Evolutionary conservation across 352 stramenopile genomes (phyloP), one percentile per base, ranked within the genome.

Genomic region (Blastocystis hominis): DNA sequence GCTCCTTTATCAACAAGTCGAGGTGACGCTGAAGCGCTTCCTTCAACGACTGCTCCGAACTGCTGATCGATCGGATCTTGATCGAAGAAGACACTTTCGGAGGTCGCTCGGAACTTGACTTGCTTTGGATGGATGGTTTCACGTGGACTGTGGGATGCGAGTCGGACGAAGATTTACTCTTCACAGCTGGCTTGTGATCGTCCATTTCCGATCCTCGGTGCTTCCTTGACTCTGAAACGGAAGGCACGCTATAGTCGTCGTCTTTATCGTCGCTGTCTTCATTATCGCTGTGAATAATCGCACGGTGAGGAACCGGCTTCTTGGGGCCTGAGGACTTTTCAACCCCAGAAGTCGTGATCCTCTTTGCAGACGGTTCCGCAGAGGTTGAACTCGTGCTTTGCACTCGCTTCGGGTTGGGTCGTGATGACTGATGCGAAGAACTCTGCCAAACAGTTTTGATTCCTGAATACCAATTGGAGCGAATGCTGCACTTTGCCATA

Each of bases 401-500:
- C 56, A 68, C 68, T 17, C 72, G 24, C 40, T 84, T 84, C 36
- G 68, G 17, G 15, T 20, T 84, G 34, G 20, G 10, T 47, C 6
- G 36, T 7, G 36, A n/a, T 1, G 54, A 4, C 15, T 44, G 36
- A 24, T 38, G 9, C 9, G 13, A 36, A 36, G 15, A 44, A 50
- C 3, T 1, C 24, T n/a, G 9, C 17, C 20, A 7, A n/a, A n/a
- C 34, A 53, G 66, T 56, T 6, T 36, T 2, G n/a, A 30, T 6
- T 40, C 72, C 72, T 0, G 72, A 69, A 50, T 84, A 84, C 72
- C 72, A 84, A 40, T 84, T 63, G 3, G 44, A 34, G 20, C 54
- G 72, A 68, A 84, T 50, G 68, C 72, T 84, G 47, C 72, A 84
- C n/a, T 84, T 64, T 24, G 53, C 68, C 20, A 13, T 38, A 10